These are phyloP conservation scores for Russula virescens DNA, from an alignment of 768 basidiomycete species.

Conservation along the genomic window DNA sequence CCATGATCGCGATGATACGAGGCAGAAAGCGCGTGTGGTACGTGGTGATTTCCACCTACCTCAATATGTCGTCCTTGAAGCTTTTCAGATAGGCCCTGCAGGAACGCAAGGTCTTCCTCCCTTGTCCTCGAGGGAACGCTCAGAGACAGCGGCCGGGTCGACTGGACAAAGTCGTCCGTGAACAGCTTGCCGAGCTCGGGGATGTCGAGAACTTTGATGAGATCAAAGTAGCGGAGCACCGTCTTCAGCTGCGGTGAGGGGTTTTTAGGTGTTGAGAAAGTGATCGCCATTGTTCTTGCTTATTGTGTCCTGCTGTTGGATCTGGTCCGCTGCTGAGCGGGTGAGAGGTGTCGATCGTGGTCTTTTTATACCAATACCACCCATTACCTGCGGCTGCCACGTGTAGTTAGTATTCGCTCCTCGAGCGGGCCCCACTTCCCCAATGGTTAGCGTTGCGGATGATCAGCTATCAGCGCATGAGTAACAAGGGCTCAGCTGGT, in stretches of 20 bases:
- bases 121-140: background rate
- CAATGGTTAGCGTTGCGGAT: background rate
- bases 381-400: background rate
- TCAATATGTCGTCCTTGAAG: slow-evolving; percentile 1
- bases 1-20: no score
- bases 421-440: background rate
- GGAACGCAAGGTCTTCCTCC: slow-evolving; percentile 8
- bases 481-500: background rate
- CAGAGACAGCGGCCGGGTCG: background rate
- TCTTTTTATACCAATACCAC: background rate
- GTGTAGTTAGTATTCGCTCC: background rate
- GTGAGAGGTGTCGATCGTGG: background rate
- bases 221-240: slow-evolving; percentile 6
- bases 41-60: background rate
- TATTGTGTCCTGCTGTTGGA: no score
- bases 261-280: background rate
- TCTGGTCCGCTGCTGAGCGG: no score
- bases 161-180: slow-evolving; percentile 12
- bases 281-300: background rate
- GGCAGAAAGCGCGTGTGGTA: no score
- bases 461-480: background rate
- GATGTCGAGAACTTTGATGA: background rate
- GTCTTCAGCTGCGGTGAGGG: slow-evolving; percentile 4
- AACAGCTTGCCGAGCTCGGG: background rate
- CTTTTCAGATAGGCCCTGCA: background rate